Percentiles rank a stretch among this genome's conserved stretches.
These are phyloP conservation scores for Clarireedia sp. DNA, from an alignment of 2,329 filamentous ascomycete genomes.

Conservation along the genomic window DNA sequence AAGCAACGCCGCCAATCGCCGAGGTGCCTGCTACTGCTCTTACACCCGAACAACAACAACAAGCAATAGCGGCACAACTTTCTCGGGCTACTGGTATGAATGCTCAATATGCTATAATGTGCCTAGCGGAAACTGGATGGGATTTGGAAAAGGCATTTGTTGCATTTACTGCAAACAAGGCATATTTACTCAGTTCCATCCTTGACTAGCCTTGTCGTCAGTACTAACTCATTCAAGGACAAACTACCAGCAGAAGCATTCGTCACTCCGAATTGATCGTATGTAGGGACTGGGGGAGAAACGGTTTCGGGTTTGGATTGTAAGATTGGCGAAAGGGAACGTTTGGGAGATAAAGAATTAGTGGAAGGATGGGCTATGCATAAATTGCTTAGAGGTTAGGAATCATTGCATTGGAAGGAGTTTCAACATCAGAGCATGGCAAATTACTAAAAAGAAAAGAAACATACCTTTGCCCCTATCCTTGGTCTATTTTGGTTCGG, in stretches of 20 bases:
- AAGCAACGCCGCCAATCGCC: constrained; percentile 14
- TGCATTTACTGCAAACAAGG: constrained; percentile 70
- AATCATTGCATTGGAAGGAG: too few relatives aligned
- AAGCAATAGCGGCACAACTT: constrained; percentile 67
- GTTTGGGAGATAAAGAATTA: too few relatives aligned
- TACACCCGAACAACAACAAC: constrained; percentile 37
- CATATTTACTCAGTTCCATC: constrained; percentile 28
- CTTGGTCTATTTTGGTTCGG: too few relatives aligned
- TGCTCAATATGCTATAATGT: constrained; percentile 69
- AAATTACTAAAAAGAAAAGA: too few relatives aligned
- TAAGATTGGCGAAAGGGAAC: too few relatives aligned
- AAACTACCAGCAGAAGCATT: constrained; percentile 11
- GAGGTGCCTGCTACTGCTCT: constrained; percentile 8
- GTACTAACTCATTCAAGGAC: constrained; percentile 6
- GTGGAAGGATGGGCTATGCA: too few relatives aligned
- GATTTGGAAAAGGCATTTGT: constrained; percentile 66
- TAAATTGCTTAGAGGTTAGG: too few relatives aligned
- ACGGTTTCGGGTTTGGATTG: background rate
- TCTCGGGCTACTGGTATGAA: constrained; percentile 75
- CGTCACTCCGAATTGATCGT: background rate
- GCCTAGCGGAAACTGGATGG: constrained; percentile 72
- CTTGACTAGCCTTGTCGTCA: background rate
- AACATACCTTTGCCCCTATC: too few relatives aligned
- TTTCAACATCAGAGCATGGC: too few relatives aligned
- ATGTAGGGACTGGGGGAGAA: background rate